These are phyloP conservation scores for Erysimum cheiranthoides DNA, from an alignment of 345 rosid genomes.

Conservation along the genomic window DNA sequence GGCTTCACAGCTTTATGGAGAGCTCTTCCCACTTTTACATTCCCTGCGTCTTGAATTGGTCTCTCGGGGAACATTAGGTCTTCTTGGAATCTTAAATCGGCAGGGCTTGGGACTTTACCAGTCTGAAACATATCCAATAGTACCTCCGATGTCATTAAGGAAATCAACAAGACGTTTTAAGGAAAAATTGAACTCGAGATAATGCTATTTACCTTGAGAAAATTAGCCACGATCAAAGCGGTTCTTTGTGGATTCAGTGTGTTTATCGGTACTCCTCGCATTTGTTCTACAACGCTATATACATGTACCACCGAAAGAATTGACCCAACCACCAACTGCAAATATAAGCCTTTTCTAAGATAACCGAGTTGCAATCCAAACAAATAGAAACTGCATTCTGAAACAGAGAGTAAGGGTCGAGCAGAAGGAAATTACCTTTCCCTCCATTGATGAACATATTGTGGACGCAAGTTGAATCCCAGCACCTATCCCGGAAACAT, in stretches of 20 bases:
- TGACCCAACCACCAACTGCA: constrained; percentile 85
- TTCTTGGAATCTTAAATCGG: constrained; percentile 79
- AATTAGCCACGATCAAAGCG: constrained; percentile 83
- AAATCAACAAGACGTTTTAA: constrained; percentile 3
- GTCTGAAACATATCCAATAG: constrained; percentile 51
- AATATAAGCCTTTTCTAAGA: constrained; percentile 22
- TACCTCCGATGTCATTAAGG: constrained; percentile 30
- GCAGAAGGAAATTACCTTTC: constrained; percentile 61
- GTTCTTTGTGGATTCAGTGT: constrained; percentile 95
- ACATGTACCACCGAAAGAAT: constrained; percentile 75
- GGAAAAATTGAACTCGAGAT: neutral
- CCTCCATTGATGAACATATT: constrained; percentile 85
- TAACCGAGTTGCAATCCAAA: constrained; percentile 11
- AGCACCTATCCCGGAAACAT: constrained; percentile 72
- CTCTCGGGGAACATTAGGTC: constrained; percentile 79
- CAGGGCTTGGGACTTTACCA: constrained; percentile 80
- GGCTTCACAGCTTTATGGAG: constrained; percentile 72
- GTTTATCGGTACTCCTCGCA: constrained; percentile 83
- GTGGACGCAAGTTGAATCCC: constrained; percentile 96
- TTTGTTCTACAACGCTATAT: constrained; percentile 75
- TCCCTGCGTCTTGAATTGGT: constrained; percentile 82
- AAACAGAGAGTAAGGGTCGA: constrained; percentile 5
- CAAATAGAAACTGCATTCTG: neutral
- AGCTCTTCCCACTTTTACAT: constrained; percentile 78
- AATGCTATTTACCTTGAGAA: constrained; percentile 63